A percentile compares a stretch with the other conserved stretches of the same genome.
Conservation (phyloP, 164 flowering plant species). For the Magnolia officinalis region DNA sequence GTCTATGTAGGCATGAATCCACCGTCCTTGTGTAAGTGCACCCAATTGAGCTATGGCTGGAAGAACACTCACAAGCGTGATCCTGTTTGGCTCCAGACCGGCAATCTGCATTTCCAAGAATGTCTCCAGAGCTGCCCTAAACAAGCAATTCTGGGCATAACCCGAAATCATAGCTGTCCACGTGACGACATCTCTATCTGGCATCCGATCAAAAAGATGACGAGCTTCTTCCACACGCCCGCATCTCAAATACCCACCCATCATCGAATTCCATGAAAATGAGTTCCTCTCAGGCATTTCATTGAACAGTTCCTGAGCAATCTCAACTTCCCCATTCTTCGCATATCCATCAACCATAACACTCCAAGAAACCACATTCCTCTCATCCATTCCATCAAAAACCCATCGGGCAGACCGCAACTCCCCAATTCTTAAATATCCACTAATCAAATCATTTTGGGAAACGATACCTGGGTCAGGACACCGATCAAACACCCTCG, state of each 20-base stretch:
- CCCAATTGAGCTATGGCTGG: conserved; percentile 39
- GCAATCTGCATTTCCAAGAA: conserved; percentile 28
- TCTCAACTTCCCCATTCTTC: neutral
- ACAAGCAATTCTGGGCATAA: conserved; percentile 33
- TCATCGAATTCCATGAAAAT: conserved; percentile 6
- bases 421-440: neutral
- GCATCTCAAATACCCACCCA: conserved; percentile 5
- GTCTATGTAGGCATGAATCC: conserved; percentile 18
- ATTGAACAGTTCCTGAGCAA: conserved; percentile 6
- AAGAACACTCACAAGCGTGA: conserved; percentile 31
- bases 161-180: conserved; percentile 51
- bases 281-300: conserved; percentile 6
- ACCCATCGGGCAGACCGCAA: neutral
- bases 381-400: conserved; percentile 5
- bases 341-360: conserved; percentile 7
- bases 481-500: conserved; percentile 1
- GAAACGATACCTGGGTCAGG: neutral
- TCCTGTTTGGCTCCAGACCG: conserved; percentile 27
- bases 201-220: conserved; percentile 34
- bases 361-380: conserved; percentile 8
- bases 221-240: conserved; percentile 24
- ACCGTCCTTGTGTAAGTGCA: conserved; percentile 23
- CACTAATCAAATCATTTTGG: conserved; percentile 3
- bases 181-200: conserved; percentile 37
- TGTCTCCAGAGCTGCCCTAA: conserved; percentile 21